Base-by-base conservation (phyloP, 179 eudicot genomes). In the Drosera spatulata region DNA sequence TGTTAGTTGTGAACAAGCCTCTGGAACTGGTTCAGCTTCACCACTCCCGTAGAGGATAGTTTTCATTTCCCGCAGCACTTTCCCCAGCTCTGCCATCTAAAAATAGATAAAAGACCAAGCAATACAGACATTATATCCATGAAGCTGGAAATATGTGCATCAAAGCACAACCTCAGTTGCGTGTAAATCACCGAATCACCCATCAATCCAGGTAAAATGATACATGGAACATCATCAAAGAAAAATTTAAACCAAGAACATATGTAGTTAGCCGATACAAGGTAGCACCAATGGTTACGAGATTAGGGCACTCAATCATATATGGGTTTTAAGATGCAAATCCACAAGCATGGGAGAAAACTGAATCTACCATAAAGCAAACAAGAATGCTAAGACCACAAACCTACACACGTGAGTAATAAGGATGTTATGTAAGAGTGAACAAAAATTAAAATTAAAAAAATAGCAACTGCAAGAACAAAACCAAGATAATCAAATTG, bases 1-100 rank as follows among this genome's bases (percentile, higher is more conserved):
- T 14, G 95, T 89, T 61, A 86, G 54, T 66, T 84, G 86, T 13
- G 84, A 73, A 73, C 95, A 86, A 71, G 87, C 76, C 66, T 89
- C 95, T 49, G 80, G 51, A 14, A 63, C 63, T 3, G 97, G 97
- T 60, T 89, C 97, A 50, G 81, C 66, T 64, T 82, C 82, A 41
- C 33, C 33, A 22, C 33, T 22, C 33, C 33, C 33, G 1, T 22
- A 22, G 33, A 22, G 33, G 1, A 0, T 22, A 1, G 33, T 22
- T 22, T 22, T 22, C 79, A 89, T 39, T 64, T 86, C 91, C 60
- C 64, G 55, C 41, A 86, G 62, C 44, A 65, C 55, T 38, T 57
- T 77, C 15, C 78, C 65, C 39, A 89, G 64, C 69, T 82, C 80
- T 54, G 48, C 64, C 62, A 81, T 71, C 95, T 87, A 77, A 67